Evolutionary conservation across 2,329 filamentous ascomycete genomes (phyloP), one percentile per base, ranked within the genome.

Genomic region (Hymenotorrendiella dingleyae): DNA sequence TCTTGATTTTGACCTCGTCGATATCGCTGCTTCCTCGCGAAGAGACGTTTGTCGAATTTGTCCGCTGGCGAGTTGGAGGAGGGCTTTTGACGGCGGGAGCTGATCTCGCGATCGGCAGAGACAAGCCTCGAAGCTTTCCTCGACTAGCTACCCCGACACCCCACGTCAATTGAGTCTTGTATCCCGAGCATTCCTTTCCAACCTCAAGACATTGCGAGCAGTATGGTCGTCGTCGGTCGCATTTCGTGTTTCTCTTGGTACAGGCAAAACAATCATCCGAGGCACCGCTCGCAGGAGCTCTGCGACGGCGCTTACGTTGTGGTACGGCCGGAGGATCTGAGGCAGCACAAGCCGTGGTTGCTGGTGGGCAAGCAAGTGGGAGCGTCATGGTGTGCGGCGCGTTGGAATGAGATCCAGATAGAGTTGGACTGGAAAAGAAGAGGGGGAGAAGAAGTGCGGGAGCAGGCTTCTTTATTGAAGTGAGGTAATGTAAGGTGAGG

Each of bases 111-210:
- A 83, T 74, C 45, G 79, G 79, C 45, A 94, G 71, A 43, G 90
- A 90, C 54, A 96, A 73, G 28, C 91, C 91, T 49, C 91, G 80
- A 50, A 97, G 80, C 71, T 97, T 97, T 61, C 91, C 91, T 59
- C 91, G 82, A 67, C 90, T 96, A 43, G 91, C 91, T 46, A 97
- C 91, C 39, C 91, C 91, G 36, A 96, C 87, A 30, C 89, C 89
- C 91, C 91, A 97, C 35, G 91, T 97, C 66, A 97, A 74, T 56
- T 91, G 90, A 12, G 91, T 97, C 69, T 94, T 94, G 73, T 97
- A 97, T 46, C 91, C 91, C 21, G 87, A 89, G 69, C 91, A 97
- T 61, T 94, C 89, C 63, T 88, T 89, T 52, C 89, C 90, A 52
- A 88, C 76, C 56, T 95, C 87, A 50, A 97, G 77, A 65, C 91